phyloP scores from a whole-genome alignment of 352 stramenopile genomes.

The Globisporangium takayamanum region DNA sequence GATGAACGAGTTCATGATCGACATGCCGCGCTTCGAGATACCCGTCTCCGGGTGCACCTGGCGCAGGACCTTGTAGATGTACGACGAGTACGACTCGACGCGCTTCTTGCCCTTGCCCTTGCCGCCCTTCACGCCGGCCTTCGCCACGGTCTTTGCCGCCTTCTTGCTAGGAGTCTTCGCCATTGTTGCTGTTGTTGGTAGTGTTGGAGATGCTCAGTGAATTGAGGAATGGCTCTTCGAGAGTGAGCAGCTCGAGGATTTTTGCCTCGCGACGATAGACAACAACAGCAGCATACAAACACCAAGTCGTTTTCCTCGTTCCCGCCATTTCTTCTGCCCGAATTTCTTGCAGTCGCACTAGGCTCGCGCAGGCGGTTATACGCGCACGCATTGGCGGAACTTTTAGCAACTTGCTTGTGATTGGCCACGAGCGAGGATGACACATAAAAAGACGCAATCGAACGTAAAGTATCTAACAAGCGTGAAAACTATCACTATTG shows the following conservation, averaged over 20 bases:
- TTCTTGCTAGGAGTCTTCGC: conserved; percentile 96
- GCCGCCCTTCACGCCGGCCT: conserved; percentile 54
- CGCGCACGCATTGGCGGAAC: too few relatives aligned
- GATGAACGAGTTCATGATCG: conserved; percentile 99
- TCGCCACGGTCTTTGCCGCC: conserved; percentile 73
- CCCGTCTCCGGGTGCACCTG: conserved; percentile 96
- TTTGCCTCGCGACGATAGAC: too few relatives aligned
- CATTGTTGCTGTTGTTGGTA: conserved; percentile 45
- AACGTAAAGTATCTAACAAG: too few relatives aligned
- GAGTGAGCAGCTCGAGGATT: background rate
- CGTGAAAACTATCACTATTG: too few relatives aligned
- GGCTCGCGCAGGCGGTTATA: too few relatives aligned
- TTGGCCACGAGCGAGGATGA: too few relatives aligned
- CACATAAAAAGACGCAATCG: too few relatives aligned
- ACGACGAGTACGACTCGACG: conserved; percentile 86
- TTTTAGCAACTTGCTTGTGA: too few relatives aligned
- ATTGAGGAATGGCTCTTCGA: conserved; percentile 24
- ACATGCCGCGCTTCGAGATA: conserved; percentile 97
- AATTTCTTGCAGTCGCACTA: too few relatives aligned
- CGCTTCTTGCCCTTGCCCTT: conserved; percentile 87
- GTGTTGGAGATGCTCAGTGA: conserved; percentile 16
- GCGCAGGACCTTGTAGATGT: conserved; percentile 92
- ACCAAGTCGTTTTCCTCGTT: too few relatives aligned
- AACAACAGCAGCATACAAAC: too few relatives aligned
- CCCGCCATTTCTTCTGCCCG: too few relatives aligned